A percentile compares a stretch with the other conserved stretches of the same genome.
Evolutionary conservation across 2,329 filamentous ascomycete species (phyloP).

Genomic region (Aplosporella prunicola): DNA sequence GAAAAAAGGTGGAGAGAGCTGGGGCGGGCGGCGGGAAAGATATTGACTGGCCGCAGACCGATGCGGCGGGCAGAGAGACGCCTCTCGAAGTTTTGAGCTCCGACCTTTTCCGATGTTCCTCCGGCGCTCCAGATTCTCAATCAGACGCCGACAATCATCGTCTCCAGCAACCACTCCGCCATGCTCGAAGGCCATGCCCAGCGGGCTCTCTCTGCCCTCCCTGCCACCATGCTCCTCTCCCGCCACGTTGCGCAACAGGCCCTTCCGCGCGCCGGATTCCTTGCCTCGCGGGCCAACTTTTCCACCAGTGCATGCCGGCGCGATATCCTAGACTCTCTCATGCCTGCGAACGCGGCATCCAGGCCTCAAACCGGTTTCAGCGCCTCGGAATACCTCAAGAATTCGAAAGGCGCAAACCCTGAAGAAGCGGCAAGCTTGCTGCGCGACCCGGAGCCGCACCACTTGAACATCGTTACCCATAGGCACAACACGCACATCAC

Average conservation of each 20-base stretch:
- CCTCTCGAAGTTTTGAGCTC: too few species aligned
- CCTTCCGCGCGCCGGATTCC: too few species aligned
- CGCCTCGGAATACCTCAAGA: neutral
- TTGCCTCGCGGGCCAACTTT: too few species aligned
- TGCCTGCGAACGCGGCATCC: neutral
- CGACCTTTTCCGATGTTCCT: too few species aligned
- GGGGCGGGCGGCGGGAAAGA: too few species aligned
- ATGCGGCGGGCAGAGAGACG: too few species aligned
- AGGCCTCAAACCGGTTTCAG: conserved; percentile 1
- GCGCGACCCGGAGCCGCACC: conserved; percentile 52
- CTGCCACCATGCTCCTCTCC: conserved; percentile 3
- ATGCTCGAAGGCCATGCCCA: neutral
- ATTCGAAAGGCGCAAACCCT: neutral
- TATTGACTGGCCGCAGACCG: too few species aligned
- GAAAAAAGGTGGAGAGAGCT: neutral
- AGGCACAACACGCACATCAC: conserved; percentile 97
- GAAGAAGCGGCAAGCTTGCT: neutral
- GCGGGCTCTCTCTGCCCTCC: conserved; percentile 4
- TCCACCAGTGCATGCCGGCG: neutral
- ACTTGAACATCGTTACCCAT: conserved; percentile 76
- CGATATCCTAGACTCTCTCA: neutral
- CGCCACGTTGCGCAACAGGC: conserved; percentile 3
- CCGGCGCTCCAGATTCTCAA: too few species aligned
- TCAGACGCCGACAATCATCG: too few species aligned
- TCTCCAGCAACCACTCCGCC: neutral